Conservation (phyloP, 768 basidiomycete genomes). For the Boletus fagicola region DNA sequence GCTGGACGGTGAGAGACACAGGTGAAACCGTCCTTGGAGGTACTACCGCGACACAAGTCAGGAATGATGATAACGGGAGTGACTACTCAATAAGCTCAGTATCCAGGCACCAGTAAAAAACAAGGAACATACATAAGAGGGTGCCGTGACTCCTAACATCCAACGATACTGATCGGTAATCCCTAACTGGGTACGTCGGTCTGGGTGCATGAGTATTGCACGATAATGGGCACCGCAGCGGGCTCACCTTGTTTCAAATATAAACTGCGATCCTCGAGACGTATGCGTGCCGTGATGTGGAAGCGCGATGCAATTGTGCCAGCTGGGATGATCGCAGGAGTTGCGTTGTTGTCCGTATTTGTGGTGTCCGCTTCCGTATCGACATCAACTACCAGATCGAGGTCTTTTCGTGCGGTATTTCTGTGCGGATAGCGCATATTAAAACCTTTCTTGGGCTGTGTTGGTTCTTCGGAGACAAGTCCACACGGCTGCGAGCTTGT, state of each 20-base stretch:
- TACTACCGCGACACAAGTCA: conserved; percentile 40
- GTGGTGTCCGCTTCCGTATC: neutral
- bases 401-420: conserved; percentile 38
- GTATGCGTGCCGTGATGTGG: conserved; percentile 45
- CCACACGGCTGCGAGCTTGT: neutral
- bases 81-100: conserved; percentile 18
- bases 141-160: conserved; percentile 44
- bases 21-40: conserved; percentile 35
- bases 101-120: neutral
- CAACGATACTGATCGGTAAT: conserved; percentile 44
- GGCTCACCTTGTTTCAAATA: conserved; percentile 41
- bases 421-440: conserved; percentile 41
- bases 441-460: conserved; percentile 27
- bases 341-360: neutral
- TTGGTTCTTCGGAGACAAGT: neutral
- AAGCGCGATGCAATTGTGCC: conserved; percentile 38
- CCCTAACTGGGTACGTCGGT: conserved; percentile 28
- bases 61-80: conserved; percentile 29
- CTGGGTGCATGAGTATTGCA: conserved; percentile 26
- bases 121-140: conserved; percentile 43
- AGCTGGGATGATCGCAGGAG: conserved; percentile 7
- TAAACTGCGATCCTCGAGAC: conserved; percentile 44
- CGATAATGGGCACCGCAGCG: neutral
- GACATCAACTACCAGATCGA: conserved; percentile 31
- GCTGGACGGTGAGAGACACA: conserved; percentile 32